Base-by-base conservation (phyloP, 177 flowering plant genomes). In the Telopea speciosissima region DNA sequence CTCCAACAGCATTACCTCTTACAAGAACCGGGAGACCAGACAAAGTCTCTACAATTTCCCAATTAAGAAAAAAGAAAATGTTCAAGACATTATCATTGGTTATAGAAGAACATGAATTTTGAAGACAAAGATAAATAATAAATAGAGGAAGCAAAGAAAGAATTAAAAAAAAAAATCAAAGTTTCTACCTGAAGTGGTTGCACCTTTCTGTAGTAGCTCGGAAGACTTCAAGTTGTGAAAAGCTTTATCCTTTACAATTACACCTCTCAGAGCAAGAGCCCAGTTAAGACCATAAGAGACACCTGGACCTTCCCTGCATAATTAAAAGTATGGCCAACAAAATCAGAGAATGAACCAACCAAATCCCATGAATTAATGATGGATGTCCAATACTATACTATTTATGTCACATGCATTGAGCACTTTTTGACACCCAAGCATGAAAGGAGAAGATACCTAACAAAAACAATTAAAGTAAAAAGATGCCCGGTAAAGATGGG, bases 261-360 rank as follows among this genome's bases (percentile, higher is more conserved):
- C 79, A 56, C 89, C 89, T 80, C 78, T 84, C 40, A 81, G 82
- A 76, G 89, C 83, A 69, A 86, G 79, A 73, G 85, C 87, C 79
- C 77, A 81, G 71, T 84, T 77, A 56, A 86, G 84, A n/a, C 89
- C 87, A 76, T 80, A 75, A 24, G 86, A 84, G 75, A 78, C 68
- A 25, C 76, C 79, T 6, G 77, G 77, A 26, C 76, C 80, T 74
- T 81, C 85, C 81, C 85, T 83, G 67, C 28, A 54, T 17, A 61
- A 72, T 65, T 33, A 73, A 68, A 66, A 12, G 24, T 54, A 56
- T 16, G 63, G 33, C 45, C 63, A 72, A 72, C 12, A 66, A 62
- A 54, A 26, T 62, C 14, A 67, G 24, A 23, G 31, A 28, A 49
- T 45, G 62, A 25, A 17, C 28, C 58, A 25, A 49, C 16, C 24